Evolutionary conservation across 108 stramenopile genomes (phyloP).

Genomic region (Cyclotella atomus): DNA sequence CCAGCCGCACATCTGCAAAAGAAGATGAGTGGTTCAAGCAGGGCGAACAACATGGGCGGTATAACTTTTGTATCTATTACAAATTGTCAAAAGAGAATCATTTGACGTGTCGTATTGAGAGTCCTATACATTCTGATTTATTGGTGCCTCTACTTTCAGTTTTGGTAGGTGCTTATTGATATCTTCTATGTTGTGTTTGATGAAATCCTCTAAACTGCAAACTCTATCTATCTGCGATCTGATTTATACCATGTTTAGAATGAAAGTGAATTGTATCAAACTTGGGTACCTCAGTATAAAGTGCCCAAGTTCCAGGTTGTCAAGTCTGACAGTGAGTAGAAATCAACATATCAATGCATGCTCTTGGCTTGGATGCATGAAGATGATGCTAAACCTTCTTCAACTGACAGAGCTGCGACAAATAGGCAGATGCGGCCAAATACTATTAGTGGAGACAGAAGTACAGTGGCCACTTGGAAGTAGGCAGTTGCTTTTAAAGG

Average conservation of each 20-base stretch:
- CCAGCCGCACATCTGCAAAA: constrained; percentile 8
- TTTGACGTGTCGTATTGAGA: constrained; percentile 71
- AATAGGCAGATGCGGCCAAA: constrained; percentile 59
- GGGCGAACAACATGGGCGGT: constrained; percentile 59
- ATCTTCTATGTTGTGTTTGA: no score
- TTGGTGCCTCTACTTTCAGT: constrained; percentile 72
- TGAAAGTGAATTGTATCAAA: constrained; percentile 68
- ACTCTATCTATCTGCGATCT: no score
- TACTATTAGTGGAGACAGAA: constrained; percentile 52
- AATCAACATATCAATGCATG: background rate
- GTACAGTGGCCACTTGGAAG: constrained; percentile 71
- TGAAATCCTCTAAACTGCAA: no score
- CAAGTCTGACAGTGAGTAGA: constrained; percentile 39
- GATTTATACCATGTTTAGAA: constrained; percentile 38
- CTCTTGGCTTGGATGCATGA: no score
- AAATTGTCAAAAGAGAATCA: constrained; percentile 43
- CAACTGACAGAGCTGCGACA: constrained; percentile 39
- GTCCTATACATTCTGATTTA: constrained; percentile 54
- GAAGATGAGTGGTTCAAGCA: constrained; percentile 65
- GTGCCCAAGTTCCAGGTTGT: constrained; percentile 56
- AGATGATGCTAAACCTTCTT: background rate
- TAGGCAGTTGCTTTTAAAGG: constrained; percentile 60
- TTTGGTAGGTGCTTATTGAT: constrained; percentile 38
- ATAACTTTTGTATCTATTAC: constrained; percentile 74
- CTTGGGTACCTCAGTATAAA: constrained; percentile 69